Evolutionary conservation across 257 asterid species (phyloP).

Genomic region (Craterostigma plantagineum): DNA sequence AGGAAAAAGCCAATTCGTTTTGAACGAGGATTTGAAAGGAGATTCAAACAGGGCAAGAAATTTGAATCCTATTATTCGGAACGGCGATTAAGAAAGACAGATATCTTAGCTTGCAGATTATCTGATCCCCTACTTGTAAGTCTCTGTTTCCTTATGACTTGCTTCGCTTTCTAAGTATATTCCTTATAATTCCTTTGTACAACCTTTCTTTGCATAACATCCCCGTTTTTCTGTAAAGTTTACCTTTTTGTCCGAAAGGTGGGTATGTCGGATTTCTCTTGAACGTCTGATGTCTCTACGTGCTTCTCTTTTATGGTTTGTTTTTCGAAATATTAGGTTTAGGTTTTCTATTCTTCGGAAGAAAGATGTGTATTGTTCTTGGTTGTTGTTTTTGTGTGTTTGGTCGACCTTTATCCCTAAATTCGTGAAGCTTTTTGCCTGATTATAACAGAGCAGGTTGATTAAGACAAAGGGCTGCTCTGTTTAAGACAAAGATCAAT

Average conservation of each 20-base stretch:
- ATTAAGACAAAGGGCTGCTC: no score
- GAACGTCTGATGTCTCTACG: slow-evolving; percentile 1
- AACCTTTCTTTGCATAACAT: slow-evolving; percentile 1
- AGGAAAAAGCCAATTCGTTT: no score
- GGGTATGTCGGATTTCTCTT: no score
- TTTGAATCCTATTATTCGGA: slow-evolving; percentile 16
- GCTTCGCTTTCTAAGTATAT: slow-evolving; percentile 13
- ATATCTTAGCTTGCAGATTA: slow-evolving; percentile 72
- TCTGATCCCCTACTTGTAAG: slow-evolving; percentile 93
- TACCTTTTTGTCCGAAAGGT: slow-evolving; percentile 8
- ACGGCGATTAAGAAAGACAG: slow-evolving; percentile 13
- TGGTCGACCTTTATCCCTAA: no score
- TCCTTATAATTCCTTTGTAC: slow-evolving; percentile 12
- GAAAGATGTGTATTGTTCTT: no score
- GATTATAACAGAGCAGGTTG: no score
- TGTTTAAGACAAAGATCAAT: no score
- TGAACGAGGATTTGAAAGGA: no score
- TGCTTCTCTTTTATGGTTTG: slow-evolving; percentile 5
- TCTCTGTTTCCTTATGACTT: slow-evolving; percentile 17
- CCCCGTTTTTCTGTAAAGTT: slow-evolving; percentile 5
- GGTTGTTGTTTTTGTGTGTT: no score
- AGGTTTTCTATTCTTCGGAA: no score
- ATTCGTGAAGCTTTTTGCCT: slow-evolving; percentile 6
- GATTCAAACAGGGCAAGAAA: slow-evolving; percentile 4
- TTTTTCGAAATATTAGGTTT: background rate